Evolutionary conservation across 2,329 filamentous ascomycete genomes (phyloP).

Genomic region (Didymella pinodella): DNA sequence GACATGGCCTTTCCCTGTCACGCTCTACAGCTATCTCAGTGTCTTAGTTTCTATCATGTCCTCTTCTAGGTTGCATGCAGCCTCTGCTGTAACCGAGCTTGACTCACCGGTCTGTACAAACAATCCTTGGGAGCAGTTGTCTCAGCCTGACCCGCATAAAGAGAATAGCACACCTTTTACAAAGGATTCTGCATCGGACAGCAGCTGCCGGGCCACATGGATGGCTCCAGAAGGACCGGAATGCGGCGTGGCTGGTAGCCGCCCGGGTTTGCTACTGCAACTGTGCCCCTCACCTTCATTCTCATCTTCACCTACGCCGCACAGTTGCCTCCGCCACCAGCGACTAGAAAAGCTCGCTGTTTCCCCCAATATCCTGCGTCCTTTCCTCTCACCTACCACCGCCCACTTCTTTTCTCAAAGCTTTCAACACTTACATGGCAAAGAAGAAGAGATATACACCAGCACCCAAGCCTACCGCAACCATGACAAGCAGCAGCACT

Average conservation of each 20-base stretch:
- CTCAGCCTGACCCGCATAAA: too few relatives aligned
- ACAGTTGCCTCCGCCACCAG: neutral
- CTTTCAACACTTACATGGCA: neutral
- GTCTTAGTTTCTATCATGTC: too few relatives aligned
- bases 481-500: neutral
- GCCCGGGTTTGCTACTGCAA: neutral
- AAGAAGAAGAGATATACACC: neutral
- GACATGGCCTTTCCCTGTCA: too few relatives aligned
- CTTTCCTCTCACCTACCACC: neutral
- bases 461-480: neutral
- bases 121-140: too few relatives aligned
- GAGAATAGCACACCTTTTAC: too few relatives aligned
- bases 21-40: too few relatives aligned
- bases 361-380: neutral
- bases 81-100: too few relatives aligned
- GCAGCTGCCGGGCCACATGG: neutral
- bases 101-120: too few relatives aligned
- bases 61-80: too few relatives aligned
- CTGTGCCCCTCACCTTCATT: neutral
- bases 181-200: too few relatives aligned
- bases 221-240: neutral
- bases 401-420: neutral
- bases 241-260: neutral
- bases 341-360: neutral
- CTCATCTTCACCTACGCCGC: constrained; percentile 2